Base-by-base conservation (phyloP, 2,329 filamentous ascomycete genomes). In the Beauveria pseudobassiana region DNA sequence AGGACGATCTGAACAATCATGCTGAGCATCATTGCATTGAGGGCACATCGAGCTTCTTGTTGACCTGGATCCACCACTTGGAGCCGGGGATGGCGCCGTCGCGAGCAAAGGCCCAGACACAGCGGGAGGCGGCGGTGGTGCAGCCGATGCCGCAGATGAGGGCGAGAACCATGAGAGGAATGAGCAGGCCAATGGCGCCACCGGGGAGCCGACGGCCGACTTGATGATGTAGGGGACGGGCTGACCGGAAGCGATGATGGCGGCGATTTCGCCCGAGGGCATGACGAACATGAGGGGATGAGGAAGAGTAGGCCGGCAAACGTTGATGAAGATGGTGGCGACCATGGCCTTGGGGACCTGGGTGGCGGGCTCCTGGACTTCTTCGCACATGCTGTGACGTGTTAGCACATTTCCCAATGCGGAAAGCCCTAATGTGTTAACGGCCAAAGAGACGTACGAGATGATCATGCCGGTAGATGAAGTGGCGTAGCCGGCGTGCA, bases 381-480 rank as follows among this genome's bases (percentile, higher is more conserved):
- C 88, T 73, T 91, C 88, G 68, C 86, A 89, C 87, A 90, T 90
- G 64, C 83, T 87, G 63, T 43, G 54, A 20, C 14, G 24, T 12
- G 46, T 66, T 56, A 66, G 46, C 10, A 43, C 16, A 28, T 1
- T 6, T 4, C 22, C 22, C 22, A 43, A 9, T 20, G 45, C 6
- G 5, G 14, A 38, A 38, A 14, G 34, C 5, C 0, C 14, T 16
- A 16, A 38, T 5, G 34, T 2, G 14, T 38, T 6, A 2, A 38
- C 5, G 34, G 34, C 34, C 5, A 38, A 38, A 38, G 34, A 53
- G 54, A 79, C 84, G 79, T 76, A 87, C 85, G 85, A 88, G 71
- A 91, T 87, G 63, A 91, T 87, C 88, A 91, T 91, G 74, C 89
- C 89, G 0, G 87, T 90, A 18, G 87, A 88, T 4, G 87, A 90